Base-by-base conservation (phyloP, 192 early-diverging fungal genomes). In the Phycomyces blakesleeanus region DNA sequence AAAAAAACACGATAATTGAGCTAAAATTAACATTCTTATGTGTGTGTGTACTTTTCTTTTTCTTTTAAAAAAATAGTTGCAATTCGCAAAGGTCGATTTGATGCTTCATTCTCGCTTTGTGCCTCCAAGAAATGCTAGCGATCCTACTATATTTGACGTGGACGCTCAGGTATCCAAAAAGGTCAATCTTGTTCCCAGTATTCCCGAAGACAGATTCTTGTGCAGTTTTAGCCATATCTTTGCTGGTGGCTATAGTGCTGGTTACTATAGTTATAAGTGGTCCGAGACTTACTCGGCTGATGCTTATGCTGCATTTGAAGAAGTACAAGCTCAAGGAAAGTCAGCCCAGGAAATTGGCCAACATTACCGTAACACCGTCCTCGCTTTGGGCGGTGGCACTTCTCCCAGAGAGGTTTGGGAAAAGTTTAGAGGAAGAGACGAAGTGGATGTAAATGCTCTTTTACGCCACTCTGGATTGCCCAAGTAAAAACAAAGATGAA, bases 211-310 rank as follows among this genome's bases (percentile, higher is more conserved):
- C 51, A 61, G 74, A 21, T 84, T 81, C 66, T 52, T 86, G n/a
- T 84, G 81, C 61, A 68, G 76, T 3, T 86, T 86, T 25, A 77
- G 63, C 21, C 83, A 86, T 61, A 82, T 86, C 61, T 86, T 84
- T 71, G 82, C 76, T 0, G 81, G 81, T 18, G 82, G 78, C 0
- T 86, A 86, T 57, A 71, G 72, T 39, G 82, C 80, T 2, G 84
- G 84, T 0, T 86, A 86, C 58, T 86, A 86, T 63, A 80, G 82
- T 14, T 86, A 86, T 72, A 84, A 84, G 68, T 86, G 78, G 65
- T 83, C 80, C 15, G 82, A 86, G 57, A 78, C 80, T 0, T 86
- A 81, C 56, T 84, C 82, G 22, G 84, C 84, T 9, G 84, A 86
- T 67, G 83, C 79, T 0, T 86, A 84, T 71, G 82, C 76, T 5